Conservation (phyloP, 306 rosid species). For the Rosa rugosa region DNA sequence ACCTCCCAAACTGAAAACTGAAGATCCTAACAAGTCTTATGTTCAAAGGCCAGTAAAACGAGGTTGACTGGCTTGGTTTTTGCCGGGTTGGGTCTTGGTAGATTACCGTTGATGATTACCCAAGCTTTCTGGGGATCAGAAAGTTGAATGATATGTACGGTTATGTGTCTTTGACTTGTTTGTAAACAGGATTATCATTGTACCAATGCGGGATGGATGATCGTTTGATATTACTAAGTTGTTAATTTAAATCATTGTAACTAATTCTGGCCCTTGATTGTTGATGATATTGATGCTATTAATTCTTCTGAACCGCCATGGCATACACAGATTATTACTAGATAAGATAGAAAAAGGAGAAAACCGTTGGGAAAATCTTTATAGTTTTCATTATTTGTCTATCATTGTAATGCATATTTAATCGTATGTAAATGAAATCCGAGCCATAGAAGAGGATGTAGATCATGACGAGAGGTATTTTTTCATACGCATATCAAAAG, state of each 20-base stretch:
- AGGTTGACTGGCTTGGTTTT: conserved; percentile 47
- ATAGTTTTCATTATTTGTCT: too few species aligned
- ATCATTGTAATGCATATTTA: too few species aligned
- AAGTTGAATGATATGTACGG: conserved; percentile 26
- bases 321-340: not conserved
- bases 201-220: conserved; percentile 4
- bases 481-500: too few species aligned
- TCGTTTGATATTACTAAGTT: conserved; percentile 16
- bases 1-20: conserved; percentile 97
- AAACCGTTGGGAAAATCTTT: not conserved
- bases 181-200: conserved; percentile 22
- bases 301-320: not conserved
- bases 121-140: conserved; percentile 11
- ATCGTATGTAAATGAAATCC: too few species aligned
- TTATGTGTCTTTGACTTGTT: conserved; percentile 24
- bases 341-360: not conserved
- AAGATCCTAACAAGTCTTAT: conserved; percentile 95
- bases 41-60: conserved; percentile 97
- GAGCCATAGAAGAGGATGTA: too few species aligned
- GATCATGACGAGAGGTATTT: too few species aligned
- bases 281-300: not conserved
- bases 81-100: conserved; percentile 11
- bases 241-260: not conserved
- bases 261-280: not conserved
- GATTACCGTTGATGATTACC: conserved; percentile 5